A percentile compares a stretch with the other conserved stretches of the same genome.
Evolutionary conservation across 1,284 basidiomycete species (phyloP).

Genomic region (Apiotrichum porosum): DNA sequence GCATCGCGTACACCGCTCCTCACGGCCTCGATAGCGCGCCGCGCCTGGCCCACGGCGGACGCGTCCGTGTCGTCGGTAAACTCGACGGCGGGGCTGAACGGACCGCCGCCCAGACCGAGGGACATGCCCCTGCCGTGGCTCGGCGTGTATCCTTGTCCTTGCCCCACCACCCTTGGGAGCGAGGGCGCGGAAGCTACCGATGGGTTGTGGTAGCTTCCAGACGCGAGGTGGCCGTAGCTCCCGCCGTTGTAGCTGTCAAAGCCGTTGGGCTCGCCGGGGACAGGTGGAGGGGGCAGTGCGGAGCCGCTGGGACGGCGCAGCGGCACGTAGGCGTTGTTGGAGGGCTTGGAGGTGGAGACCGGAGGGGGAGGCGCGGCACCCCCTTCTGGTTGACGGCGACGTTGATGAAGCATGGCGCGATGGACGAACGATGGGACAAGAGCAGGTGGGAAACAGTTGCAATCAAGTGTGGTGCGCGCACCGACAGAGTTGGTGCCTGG

Average conservation of each 20-base stretch:
- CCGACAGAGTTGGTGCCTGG: too few species aligned
- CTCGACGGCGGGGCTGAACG: too few species aligned
- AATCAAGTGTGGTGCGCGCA: too few species aligned
- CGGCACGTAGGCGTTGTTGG: conserved; percentile 27
- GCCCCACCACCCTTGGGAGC: neutral
- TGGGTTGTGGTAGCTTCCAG: neutral
- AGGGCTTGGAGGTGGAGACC: neutral
- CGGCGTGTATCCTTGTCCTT: too few species aligned
- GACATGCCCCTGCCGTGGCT: neutral
- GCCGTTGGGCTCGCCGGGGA: neutral
- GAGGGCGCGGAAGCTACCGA: neutral
- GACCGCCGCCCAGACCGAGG: neutral
- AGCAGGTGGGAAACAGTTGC: too few species aligned
- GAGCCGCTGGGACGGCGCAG: conserved; percentile 21
- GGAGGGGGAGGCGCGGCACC: too few species aligned
- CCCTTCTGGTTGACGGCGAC: too few species aligned
- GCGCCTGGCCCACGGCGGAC: neutral
- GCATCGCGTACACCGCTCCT: conserved; percentile 34
- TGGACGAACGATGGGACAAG: too few species aligned
- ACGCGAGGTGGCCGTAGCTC: neutral
- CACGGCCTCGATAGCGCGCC: neutral
- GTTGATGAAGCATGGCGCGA: too few species aligned
- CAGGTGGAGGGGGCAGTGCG: neutral
- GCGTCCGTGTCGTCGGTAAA: neutral
- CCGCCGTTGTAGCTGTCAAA: neutral